Evolutionary conservation across 2,329 filamentous ascomycete genomes (phyloP), one percentile per base, ranked within the genome.

Genomic region (Elsinoe fawcettii): DNA sequence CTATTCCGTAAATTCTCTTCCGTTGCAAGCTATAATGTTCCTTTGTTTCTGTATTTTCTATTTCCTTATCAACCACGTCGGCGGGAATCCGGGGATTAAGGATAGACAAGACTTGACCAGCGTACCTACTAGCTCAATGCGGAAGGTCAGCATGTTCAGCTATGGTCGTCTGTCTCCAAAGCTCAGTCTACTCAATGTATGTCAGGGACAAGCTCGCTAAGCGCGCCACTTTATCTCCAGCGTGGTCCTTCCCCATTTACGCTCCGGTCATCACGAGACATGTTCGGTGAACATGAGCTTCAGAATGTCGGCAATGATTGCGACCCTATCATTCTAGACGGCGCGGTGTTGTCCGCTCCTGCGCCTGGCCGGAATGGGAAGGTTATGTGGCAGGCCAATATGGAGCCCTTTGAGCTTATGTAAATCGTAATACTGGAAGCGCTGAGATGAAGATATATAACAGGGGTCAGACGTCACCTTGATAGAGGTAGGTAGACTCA

Each of bases 151-250:
- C 49, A 37, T 37, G 27, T 27, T 36, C 16, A 36, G 49, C 49
- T 53, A 37, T 37, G 30, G 23, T 7, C 30, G 14, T 23, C 20
- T 53, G 16, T 53, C 32, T 14, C 12, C 5, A 37, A 23, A 53
- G 32, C 23, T 27, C 18, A 53, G 49, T 12, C 30, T 20, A 36
- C n/a, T 14, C 20, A 53, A 23, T 49, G 14, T 5, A 22, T 37
- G 16, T 22, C 49, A 53, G 49, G 49, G 49, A 11, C 16, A 20
- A 27, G 8, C 20, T 37, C 49, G 49, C 49, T 39, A 37, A 37
- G 30, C 34, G n/a, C 49, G 49, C 49, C 47, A 51, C 49, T 27
- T 53, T 53, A 53, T 53, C 49, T 53, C 49, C 49, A 53, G 18
- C 11, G 18, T 39, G 34, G 11, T 53, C 49, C 32, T 25, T 30